These are phyloP conservation scores for Blastobotrys malaysiensis DNA, from an alignment of 1,139 yeast genomes.

Conservation along the genomic window DNA sequence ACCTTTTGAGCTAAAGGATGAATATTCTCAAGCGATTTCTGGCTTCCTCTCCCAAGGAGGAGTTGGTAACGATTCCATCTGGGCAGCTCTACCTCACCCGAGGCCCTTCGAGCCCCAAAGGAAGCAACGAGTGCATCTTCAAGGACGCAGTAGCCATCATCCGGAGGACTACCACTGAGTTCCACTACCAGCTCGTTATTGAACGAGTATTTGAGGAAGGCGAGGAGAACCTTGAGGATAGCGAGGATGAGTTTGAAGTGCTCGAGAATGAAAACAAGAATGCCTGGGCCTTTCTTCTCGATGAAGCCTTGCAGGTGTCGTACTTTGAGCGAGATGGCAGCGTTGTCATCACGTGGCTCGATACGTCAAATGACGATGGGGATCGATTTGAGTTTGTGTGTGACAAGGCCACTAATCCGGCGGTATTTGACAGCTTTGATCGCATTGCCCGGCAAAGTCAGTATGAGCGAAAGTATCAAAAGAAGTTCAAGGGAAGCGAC, in stretches of 20 bases:
- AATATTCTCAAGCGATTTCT: constrained; percentile 71
- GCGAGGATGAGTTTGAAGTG: constrained; percentile 52
- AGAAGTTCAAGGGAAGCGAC: constrained; percentile 45
- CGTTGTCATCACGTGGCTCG: constrained; percentile 70
- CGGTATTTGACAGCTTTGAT: constrained; percentile 62
- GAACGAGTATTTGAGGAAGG: constrained; percentile 66
- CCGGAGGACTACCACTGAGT: constrained; percentile 61
- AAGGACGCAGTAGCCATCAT: constrained; percentile 75
- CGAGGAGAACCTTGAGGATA: constrained; percentile 50
- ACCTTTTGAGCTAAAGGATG: constrained; percentile 44
- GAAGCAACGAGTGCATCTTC: constrained; percentile 73
- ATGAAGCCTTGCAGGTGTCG: constrained; percentile 51
- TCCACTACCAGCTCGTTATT: constrained; percentile 64
- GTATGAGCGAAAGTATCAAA: constrained; percentile 68
- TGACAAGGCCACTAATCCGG: constrained; percentile 52
- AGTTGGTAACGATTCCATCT: constrained; percentile 64
- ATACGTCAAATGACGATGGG: constrained; percentile 78
- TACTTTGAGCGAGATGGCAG: constrained; percentile 41
- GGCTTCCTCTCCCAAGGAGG: constrained; percentile 58
- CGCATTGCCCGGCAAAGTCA: constrained; percentile 59
- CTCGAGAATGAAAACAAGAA: constrained; percentile 47
- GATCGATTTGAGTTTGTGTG: constrained; percentile 80
- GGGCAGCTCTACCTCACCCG: constrained; percentile 76
- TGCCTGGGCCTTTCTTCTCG: constrained; percentile 65
- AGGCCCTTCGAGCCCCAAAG: constrained; percentile 75